Conservation (phyloP, 495 filamentous ascomycete species). For the Annulohypoxylon stygium region DNA sequence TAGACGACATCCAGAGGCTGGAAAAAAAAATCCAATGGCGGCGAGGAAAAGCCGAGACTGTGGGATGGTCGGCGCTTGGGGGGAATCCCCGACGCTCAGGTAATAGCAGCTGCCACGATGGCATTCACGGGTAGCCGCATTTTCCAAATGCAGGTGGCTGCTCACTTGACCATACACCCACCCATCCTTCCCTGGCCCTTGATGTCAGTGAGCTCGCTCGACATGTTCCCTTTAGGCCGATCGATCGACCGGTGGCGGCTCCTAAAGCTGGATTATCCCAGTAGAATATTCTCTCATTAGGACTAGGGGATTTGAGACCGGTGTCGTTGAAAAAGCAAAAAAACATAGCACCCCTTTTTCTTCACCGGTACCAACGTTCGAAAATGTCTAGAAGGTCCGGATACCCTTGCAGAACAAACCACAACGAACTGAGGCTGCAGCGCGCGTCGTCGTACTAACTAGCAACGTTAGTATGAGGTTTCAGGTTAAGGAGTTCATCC, state of each 20-base stretch:
- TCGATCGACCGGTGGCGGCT: slow-evolving; percentile 13
- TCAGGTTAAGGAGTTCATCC: slow-evolving; percentile 4
- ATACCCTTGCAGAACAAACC: neutral
- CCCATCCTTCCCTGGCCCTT: neutral
- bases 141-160: slow-evolving; percentile 37
- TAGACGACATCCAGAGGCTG: slow-evolving; percentile 1
- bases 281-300: neutral
- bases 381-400: slow-evolving; percentile 9
- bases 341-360: neutral
- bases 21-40: slow-evolving; percentile 8
- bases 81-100: neutral
- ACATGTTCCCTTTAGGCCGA: slow-evolving; percentile 1
- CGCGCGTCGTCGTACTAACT: neutral
- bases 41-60: slow-evolving; percentile 6
- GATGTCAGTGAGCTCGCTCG: slow-evolving; percentile 5
- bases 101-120: slow-evolving; percentile 9
- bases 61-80: slow-evolving; percentile 1
- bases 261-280: neutral
- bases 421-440: neutral
- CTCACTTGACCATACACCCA: slow-evolving; percentile 34
- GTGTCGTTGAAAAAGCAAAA: slow-evolving; percentile 21
- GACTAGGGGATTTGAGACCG: slow-evolving; percentile 4
- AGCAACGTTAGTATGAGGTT: neutral
- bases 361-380: slow-evolving; percentile 17
- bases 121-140: slow-evolving; percentile 32